Conservation (phyloP, 2,329 filamentous ascomycete genomes). For the Ophiostoma quercus region DNA sequence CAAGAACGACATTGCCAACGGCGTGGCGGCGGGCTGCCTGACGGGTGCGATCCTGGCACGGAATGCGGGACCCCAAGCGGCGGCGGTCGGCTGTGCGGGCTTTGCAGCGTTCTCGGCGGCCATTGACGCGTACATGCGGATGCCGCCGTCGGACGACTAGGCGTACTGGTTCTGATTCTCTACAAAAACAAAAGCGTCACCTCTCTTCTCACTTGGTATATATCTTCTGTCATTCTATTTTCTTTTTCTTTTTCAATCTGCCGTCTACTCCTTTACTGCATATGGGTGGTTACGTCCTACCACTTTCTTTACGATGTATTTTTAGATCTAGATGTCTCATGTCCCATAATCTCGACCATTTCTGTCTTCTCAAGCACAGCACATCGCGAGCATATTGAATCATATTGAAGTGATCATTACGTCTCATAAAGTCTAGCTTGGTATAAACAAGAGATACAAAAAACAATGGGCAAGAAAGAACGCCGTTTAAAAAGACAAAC, state of each 20-base stretch:
- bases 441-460: not conserved
- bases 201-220: slow-evolving; percentile 6
- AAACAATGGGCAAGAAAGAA: not conserved
- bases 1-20: slow-evolving; percentile 90
- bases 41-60: slow-evolving; percentile 85
- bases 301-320: not conserved
- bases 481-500: not conserved
- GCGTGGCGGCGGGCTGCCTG: slow-evolving; percentile 79
- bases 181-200: not conserved
- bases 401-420: not conserved
- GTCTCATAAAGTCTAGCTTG: not conserved
- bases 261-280: not conserved
- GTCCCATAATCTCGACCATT: not conserved
- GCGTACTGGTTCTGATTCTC: not conserved
- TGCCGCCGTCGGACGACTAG: slow-evolving; percentile 58
- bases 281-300: slow-evolving; percentile 13
- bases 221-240: slow-evolving; percentile 5
- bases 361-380: not conserved
- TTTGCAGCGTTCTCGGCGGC: slow-evolving; percentile 91
- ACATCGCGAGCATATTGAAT: no score
- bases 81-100: slow-evolving; percentile 78
- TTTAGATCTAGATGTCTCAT: slow-evolving; percentile 10
- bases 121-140: slow-evolving; percentile 87
- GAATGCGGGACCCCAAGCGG: slow-evolving; percentile 83
- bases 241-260: not conserved